Evolutionary conservation across 1,284 basidiomycete species (phyloP), one percentile per base, ranked within the genome.

Genomic region (Moesziomyces sp.): DNA sequence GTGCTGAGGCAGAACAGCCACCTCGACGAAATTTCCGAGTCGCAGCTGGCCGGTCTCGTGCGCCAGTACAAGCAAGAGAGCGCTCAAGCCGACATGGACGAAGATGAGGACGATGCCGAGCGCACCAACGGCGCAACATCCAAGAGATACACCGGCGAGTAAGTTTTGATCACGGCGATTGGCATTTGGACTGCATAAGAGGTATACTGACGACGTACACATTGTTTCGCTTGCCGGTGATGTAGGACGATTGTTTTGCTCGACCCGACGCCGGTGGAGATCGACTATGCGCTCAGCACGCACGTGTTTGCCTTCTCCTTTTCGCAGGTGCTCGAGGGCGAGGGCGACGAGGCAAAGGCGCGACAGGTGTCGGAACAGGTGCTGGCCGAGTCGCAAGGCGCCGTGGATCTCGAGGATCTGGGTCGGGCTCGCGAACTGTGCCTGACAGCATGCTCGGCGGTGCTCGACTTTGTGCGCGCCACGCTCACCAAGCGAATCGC

Each of bases 291-390:
- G 0, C 46, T 66, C n/a, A 82, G 80, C 69, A 74, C 63, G 19
- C 77, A 79, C 46, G 71, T 80, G 0, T 77, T 77, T 57, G 80
- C 77, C 8, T 82, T 80, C 54, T 67, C 67, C 6, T 73, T 82
- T 24, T 77, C 80, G 63, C 58, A 66, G 40, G 3, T 54, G 5
- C 19, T 61, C n/a, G 58, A 61, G 26, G 45, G n/a, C 7, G 3
- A 30, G 7, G 51, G 52, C 35, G 30, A 52, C 13, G 55, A 61
- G 18, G 67, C 53, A 3, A 24, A 35, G 23, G 48, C 57, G 18
- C 46, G 10, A 13, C 18, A 64, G n/a, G 58, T 64, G 1, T 65
- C 61, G 35, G 66, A 74, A 14, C 72, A 74, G 55, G 53, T 74
- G 21, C 21, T 66, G 28, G 66, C 72, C 13, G 66, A 74, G 47